These are phyloP conservation scores for Russula virescens DNA, from an alignment of 768 basidiomycete genomes.

Conservation along the genomic window DNA sequence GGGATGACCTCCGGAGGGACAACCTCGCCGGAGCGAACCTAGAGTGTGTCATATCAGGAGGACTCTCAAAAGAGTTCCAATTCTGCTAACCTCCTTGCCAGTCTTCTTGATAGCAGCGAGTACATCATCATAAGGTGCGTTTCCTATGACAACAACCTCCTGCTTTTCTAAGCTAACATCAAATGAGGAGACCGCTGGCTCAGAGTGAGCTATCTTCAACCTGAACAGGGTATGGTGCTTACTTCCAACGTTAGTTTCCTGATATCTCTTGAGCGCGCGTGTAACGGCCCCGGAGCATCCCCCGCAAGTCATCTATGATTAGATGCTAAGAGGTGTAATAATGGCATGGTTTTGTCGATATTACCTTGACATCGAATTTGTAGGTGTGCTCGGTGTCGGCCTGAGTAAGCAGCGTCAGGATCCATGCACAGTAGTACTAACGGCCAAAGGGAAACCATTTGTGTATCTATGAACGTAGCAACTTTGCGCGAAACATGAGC, in stretches of 20 bases:
- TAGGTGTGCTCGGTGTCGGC: slow-evolving; percentile 42
- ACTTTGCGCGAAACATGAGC: slow-evolving; percentile 1
- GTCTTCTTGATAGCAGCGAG: slow-evolving; percentile 81
- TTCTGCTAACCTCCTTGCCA: slow-evolving; percentile 67
- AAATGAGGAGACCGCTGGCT: slow-evolving; percentile 47
- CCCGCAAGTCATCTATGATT: slow-evolving; percentile 72
- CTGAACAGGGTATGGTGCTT: neutral
- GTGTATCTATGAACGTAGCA: neutral
- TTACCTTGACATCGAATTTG: slow-evolving; percentile 80
- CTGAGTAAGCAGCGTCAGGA: slow-evolving; percentile 6
- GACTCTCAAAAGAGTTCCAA: neutral
- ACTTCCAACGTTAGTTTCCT: slow-evolving; percentile 26
- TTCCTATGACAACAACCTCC: slow-evolving; percentile 62
- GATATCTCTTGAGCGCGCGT: slow-evolving; percentile 66
- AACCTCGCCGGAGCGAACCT: slow-evolving; percentile 17
- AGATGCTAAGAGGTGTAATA: neutral
- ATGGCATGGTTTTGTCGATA: neutral
- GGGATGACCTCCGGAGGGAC: too few species aligned
- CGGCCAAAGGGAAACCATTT: slow-evolving; percentile 5
- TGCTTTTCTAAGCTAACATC: slow-evolving; percentile 62
- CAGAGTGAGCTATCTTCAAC: slow-evolving; percentile 24
- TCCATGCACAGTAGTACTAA: neutral
- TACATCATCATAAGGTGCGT: slow-evolving; percentile 57
- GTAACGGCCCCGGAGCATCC: slow-evolving; percentile 83
- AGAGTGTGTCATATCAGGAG: neutral